phyloP scores from a whole-genome alignment of 148 eudicot genomes.

The Rhododendron griersonianum region DNA sequence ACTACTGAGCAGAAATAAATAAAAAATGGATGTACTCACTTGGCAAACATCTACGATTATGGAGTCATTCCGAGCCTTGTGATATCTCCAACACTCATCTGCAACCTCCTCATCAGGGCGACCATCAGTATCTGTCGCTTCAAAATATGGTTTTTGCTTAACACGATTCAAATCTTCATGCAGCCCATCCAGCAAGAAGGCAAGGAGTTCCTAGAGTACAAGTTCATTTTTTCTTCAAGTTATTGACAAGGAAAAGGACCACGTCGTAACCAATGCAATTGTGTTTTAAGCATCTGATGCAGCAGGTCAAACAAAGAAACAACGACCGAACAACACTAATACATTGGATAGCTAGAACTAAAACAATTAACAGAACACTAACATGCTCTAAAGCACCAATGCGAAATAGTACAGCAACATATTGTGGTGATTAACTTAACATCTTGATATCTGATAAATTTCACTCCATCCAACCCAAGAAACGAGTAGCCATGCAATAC shows the following conservation, averaged over 20 bases:
- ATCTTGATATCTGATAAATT: neutral
- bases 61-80: slow-evolving; percentile 86
- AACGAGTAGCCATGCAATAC: neutral
- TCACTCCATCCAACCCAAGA: neutral
- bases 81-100: slow-evolving; percentile 83
- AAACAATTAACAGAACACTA: neutral
- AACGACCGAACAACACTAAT: neutral
- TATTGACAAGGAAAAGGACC: neutral
- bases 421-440: neutral
- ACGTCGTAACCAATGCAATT: neutral
- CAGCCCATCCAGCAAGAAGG: slow-evolving; percentile 88
- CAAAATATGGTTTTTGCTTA: slow-evolving; percentile 81
- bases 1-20: neutral
- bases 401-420: neutral
- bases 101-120: slow-evolving; percentile 90
- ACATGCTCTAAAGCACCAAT: neutral
- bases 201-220: slow-evolving; percentile 74
- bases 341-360: neutral
- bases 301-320: neutral
- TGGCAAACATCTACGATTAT: slow-evolving; percentile 82
- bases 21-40: slow-evolving; percentile 25
- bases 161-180: slow-evolving; percentile 98
- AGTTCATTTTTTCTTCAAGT: neutral
- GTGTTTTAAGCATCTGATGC: neutral
- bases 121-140: slow-evolving; percentile 76